Evolutionary conservation across 2,329 filamentous ascomycete species (phyloP).

Genomic region (Blastomyces emzantsi): DNA sequence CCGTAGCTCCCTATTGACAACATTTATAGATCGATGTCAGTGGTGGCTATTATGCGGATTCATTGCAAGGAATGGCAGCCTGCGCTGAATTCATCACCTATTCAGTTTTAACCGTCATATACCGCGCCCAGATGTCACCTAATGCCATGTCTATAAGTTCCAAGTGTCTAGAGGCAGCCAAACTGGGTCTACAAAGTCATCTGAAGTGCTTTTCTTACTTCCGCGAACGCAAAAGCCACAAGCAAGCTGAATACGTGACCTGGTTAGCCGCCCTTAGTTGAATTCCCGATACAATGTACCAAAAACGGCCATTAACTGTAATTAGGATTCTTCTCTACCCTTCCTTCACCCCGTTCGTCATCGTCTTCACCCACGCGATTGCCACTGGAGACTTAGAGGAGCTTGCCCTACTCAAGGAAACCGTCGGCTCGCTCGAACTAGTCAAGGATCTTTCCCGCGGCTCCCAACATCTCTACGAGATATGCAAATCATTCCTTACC

Average conservation of each 20-base stretch:
- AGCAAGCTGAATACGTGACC: constrained; percentile 24
- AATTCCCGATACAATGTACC: not conserved
- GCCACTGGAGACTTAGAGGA: constrained; percentile 46
- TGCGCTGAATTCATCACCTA: constrained; percentile 30
- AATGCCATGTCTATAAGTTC: constrained; percentile 22
- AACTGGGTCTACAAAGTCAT: constrained; percentile 22
- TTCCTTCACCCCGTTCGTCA: constrained; percentile 43
- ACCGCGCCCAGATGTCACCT: constrained; percentile 26
- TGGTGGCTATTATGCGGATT: constrained; percentile 14
- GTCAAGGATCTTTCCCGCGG: constrained; percentile 48
- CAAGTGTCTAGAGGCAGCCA: constrained; percentile 22
- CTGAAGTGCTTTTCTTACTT: constrained; percentile 23
- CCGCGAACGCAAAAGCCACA: constrained; percentile 20
- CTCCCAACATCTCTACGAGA: constrained; percentile 51
- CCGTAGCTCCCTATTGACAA: constrained; percentile 15
- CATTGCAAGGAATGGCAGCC: constrained; percentile 22
- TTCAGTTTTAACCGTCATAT: constrained; percentile 31
- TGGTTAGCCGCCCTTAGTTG: constrained; percentile 14
- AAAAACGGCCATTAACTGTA: constrained; percentile 14
- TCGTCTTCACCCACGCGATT: constrained; percentile 40
- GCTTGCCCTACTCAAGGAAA: constrained; percentile 46
- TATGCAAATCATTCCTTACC: constrained; percentile 37
- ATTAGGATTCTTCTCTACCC: constrained; percentile 32
- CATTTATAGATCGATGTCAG: constrained; percentile 19
- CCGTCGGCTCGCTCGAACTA: constrained; percentile 48